A percentile compares a stretch with the other conserved stretches of the same genome.
These are phyloP conservation scores for Seiridium unicorne DNA, from an alignment of 2,329 filamentous ascomycete species.

Conservation along the genomic window DNA sequence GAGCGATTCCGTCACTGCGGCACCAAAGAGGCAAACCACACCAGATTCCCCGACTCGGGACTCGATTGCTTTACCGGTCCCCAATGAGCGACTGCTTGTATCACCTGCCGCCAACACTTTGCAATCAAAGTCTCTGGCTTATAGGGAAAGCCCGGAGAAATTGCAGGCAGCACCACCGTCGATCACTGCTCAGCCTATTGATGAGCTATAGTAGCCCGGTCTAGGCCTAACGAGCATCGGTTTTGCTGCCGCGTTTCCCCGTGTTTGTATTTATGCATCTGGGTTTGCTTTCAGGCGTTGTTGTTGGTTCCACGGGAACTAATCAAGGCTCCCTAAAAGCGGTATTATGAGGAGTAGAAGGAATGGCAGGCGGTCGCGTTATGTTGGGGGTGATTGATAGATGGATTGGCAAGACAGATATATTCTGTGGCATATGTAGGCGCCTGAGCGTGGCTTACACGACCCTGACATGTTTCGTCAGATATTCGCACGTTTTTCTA, in stretches of 20 bases:
- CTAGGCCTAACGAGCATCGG: too few relatives aligned
- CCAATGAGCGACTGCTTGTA: constrained; percentile 17
- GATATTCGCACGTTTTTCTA: not conserved
- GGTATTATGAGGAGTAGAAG: not conserved
- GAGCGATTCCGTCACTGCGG: constrained; percentile 27
- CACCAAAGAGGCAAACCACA: constrained; percentile 24
- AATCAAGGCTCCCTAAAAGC: not conserved
- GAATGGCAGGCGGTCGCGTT: not conserved
- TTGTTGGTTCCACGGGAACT: not conserved
- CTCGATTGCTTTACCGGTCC: not conserved
- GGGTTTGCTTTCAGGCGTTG: not conserved
- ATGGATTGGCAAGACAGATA: not conserved
- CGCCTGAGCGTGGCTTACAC: not conserved
- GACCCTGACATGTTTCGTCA: not conserved
- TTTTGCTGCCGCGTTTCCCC: not conserved
- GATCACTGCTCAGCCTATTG: not conserved
- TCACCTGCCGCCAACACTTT: constrained; percentile 28
- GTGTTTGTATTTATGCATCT: not conserved
- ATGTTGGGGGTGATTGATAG: not conserved
- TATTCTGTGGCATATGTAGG: not conserved
- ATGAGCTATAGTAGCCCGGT: not conserved
- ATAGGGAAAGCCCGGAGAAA: constrained; percentile 63
- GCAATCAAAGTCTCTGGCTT: constrained; percentile 49
- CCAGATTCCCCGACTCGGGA: constrained; percentile 15
- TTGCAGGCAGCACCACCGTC: constrained; percentile 29